Evolutionary conservation across 2,329 filamentous ascomycete genomes (phyloP).

Genomic region (Cadophora gregata): DNA sequence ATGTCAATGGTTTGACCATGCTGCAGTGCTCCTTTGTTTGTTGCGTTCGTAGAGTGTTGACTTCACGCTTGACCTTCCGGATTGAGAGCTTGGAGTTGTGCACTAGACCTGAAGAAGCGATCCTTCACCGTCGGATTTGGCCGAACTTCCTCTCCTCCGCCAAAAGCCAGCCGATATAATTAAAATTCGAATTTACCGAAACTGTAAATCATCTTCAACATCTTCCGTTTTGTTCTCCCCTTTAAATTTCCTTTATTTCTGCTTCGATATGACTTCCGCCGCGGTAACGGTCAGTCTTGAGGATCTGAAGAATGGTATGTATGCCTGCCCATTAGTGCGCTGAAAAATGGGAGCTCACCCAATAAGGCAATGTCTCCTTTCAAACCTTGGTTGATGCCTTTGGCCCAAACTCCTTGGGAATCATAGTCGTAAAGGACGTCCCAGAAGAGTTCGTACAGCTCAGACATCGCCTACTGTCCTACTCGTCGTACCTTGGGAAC

Average conservation of each 20-base stretch:
- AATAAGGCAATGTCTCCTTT: slow-evolving; percentile 68
- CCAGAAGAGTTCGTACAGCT: slow-evolving; percentile 74
- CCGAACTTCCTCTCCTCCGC: slow-evolving; percentile 20
- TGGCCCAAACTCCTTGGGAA: slow-evolving; percentile 87
- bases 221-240: slow-evolving; percentile 4
- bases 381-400: slow-evolving; percentile 79
- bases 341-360: slow-evolving; percentile 27
- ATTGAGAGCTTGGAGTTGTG: slow-evolving; percentile 12
- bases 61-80: slow-evolving; percentile 18
- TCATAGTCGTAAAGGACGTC: slow-evolving; percentile 90
- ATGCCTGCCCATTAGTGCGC: not conserved
- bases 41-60: slow-evolving; percentile 8
- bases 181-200: not conserved
- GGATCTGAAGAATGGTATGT: slow-evolving; percentile 62
- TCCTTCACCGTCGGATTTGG: slow-evolving; percentile 19
- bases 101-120: slow-evolving; percentile 23
- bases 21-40: slow-evolving; percentile 36
- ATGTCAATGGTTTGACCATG: slow-evolving; percentile 89
- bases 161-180: slow-evolving; percentile 12
- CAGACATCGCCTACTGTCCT: slow-evolving; percentile 77
- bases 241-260: not conserved
- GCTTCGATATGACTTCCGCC: slow-evolving; percentile 34
- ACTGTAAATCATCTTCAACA: not conserved
- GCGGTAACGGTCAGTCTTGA: slow-evolving; percentile 61
- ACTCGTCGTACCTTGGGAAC: slow-evolving; percentile 87